Evolutionary conservation across 2,329 filamentous ascomycete species (phyloP).

Genomic region (Ascochyta rabiei): DNA sequence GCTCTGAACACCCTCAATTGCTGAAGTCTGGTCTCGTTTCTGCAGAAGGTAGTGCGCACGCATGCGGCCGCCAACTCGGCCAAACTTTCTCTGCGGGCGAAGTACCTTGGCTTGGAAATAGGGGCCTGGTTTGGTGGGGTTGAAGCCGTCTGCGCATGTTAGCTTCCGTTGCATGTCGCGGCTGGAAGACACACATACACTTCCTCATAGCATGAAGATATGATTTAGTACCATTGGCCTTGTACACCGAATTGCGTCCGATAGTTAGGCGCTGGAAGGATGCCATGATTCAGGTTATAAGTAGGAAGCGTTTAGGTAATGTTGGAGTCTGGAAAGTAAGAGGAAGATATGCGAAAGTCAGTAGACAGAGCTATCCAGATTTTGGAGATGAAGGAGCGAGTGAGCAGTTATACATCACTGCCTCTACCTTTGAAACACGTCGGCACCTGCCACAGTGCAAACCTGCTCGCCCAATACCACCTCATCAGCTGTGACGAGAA

Average conservation of each 20-base stretch:
- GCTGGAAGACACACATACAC: slow-evolving; percentile 7
- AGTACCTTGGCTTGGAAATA: slow-evolving; percentile 33
- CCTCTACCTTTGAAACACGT: not conserved
- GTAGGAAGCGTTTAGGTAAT: not conserved
- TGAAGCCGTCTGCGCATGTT: slow-evolving; percentile 25
- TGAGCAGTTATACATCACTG: not conserved
- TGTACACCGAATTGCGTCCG: slow-evolving; percentile 25
- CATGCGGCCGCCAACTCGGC: slow-evolving; percentile 28
- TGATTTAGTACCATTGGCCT: slow-evolving; percentile 24
- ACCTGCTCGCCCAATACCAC: slow-evolving; percentile 2
- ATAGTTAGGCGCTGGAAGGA: slow-evolving; percentile 26
- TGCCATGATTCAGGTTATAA: slow-evolving; percentile 10
- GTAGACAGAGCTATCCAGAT: too few species aligned
- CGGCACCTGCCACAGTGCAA: not conserved
- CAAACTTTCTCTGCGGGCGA: slow-evolving; percentile 29
- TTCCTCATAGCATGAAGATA: slow-evolving; percentile 29
- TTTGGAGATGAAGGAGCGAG: too few species aligned
- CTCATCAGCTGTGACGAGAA: not conserved
- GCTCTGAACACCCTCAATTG: not conserved
- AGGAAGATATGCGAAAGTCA: not conserved
- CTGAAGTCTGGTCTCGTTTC: slow-evolving; percentile 18
- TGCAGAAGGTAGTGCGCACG: slow-evolving; percentile 26
- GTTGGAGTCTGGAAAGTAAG: not conserved
- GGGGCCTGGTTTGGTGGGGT: slow-evolving; percentile 32
- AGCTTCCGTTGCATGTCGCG: not conserved